Percentiles rank a stretch among this genome's conserved stretches.
Evolutionary conservation across 305 asterid genomes (phyloP).

Genomic region (Plantago rigida): DNA sequence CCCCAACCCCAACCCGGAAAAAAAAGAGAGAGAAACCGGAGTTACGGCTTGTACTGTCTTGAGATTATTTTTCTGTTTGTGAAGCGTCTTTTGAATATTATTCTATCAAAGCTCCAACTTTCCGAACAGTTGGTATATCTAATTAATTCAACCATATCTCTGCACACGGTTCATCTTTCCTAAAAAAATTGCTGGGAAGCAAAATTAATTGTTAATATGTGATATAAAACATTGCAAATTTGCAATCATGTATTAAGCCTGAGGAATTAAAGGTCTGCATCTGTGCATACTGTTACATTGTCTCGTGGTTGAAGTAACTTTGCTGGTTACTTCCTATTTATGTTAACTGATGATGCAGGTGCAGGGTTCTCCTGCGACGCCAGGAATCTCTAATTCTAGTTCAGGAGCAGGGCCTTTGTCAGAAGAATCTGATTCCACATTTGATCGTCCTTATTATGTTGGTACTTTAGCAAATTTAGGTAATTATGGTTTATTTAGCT

Average conservation of each 20-base stretch:
- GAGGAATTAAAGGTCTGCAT: neutral
- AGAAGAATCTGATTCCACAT: slow-evolving; percentile 41
- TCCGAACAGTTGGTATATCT: no score
- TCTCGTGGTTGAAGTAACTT: neutral
- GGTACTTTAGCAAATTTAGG: slow-evolving; percentile 33
- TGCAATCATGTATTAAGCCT: neutral
- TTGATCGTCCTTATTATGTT: slow-evolving; percentile 28
- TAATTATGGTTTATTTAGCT: slow-evolving; percentile 23
- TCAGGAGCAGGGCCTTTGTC: slow-evolving; percentile 35
- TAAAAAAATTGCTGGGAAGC: neutral
- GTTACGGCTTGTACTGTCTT: no score
- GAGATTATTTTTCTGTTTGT: no score
- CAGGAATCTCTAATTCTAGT: slow-evolving; percentile 40
- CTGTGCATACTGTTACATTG: neutral
- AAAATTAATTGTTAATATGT: neutral
- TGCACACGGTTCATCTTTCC: no score
- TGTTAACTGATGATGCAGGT: slow-evolving; percentile 31
- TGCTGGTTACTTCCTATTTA: neutral
- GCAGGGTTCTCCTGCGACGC: slow-evolving; percentile 64
- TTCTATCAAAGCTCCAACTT: no score
- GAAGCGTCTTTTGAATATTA: no score
- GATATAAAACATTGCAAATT: neutral
- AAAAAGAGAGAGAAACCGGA: no score
- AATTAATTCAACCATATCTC: no score
- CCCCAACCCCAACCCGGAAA: no score